Evolutionary conservation across 2,329 filamentous ascomycete genomes (phyloP), one percentile per base, ranked within the genome.

Genomic region (Apiospora phragmitis): DNA sequence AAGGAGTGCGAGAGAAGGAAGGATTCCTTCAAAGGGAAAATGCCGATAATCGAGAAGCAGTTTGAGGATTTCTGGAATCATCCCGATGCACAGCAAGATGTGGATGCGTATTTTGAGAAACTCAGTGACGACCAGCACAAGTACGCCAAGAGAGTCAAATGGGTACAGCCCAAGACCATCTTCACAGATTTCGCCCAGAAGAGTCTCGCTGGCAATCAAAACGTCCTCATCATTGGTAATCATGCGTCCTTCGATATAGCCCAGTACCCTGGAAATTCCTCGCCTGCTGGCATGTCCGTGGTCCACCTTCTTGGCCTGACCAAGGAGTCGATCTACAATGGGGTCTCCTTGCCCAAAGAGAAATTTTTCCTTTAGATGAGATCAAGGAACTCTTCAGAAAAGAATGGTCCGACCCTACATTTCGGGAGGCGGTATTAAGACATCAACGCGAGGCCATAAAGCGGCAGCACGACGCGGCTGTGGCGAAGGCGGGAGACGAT

Each of bases 221-320:
- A 71, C 6, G 72, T 67, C 4, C 49, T 73, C 7, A 24, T 77
- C 0, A 68, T 76, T 55, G 73, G 72, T 1, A 77, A 77, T 66
- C 59, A 55, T 3, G 42, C 69, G 11, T 77, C 76, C 1, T 77
- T 77, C 68, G 72, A 72, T 68, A 51, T 42, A 1, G 72, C 1
- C 6, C 76, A 77, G 67, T 76, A 77, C 66, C 42, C 21, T 2
- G 69, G 32, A 0, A 29, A 41, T 18, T 68, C 71, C 1, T 41
- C 12, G 14, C 11, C 12, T 9, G 73, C 75, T 21, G 71, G 73
- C 67, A 77, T 77, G 76, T 77, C 75, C 3, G 69, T 74, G 51
- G 62, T 77, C 4, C 76, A 77, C 65, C 66, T 77, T 16, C 69
- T 77, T 1, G 72, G 29, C n/a, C 73, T 77, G 12, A 70, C 75